A percentile compares a stretch with the other conserved stretches of the same genome.
Conservation (phyloP, 306 rosid species). For the Acacia melanoxylon region DNA sequence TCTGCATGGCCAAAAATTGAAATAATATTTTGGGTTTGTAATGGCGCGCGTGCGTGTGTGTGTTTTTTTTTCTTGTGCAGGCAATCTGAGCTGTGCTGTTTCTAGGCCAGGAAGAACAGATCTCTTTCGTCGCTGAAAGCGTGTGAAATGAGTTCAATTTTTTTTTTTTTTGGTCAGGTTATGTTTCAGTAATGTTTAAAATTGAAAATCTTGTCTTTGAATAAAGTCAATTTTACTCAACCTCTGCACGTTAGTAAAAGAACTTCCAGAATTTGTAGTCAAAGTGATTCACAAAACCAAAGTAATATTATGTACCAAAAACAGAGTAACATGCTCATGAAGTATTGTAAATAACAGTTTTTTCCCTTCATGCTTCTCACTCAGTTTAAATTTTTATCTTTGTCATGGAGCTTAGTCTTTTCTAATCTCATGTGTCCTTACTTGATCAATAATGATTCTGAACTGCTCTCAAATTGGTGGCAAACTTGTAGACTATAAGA, state of each 20-base stretch:
- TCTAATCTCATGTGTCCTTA: background rate
- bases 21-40: background rate
- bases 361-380: background rate
- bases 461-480: background rate
- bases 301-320: background rate
- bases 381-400: background rate
- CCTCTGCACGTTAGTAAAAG: background rate
- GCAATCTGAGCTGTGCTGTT: background rate
- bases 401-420: background rate
- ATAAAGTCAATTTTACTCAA: background rate
- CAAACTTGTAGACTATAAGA: background rate
- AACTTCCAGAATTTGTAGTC: background rate
- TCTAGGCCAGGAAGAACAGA: background rate
- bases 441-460: background rate
- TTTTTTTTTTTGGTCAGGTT: background rate
- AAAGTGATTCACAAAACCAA: background rate
- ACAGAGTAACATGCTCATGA: background rate
- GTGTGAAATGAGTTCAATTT: background rate
- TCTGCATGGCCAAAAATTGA: background rate
- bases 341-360: background rate
- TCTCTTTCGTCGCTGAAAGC: background rate
- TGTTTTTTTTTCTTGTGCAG: background rate
- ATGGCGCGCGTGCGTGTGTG: background rate
- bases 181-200: background rate
- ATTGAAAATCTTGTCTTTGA: background rate